Base-by-base conservation (phyloP, 441 rosid genomes). In the Pelargonium australe region DNA sequence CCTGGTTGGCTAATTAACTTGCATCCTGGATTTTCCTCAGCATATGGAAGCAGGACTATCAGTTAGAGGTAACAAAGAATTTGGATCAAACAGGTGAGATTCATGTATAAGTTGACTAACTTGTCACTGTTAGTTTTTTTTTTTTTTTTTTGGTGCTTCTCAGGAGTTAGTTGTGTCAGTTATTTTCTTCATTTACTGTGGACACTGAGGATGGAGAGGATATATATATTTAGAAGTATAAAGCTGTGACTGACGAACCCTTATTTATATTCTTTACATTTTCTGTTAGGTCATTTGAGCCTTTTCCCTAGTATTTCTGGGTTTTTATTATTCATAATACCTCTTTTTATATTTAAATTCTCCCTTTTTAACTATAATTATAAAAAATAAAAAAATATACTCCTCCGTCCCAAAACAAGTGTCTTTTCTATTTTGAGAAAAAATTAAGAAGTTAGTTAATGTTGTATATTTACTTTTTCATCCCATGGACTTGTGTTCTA, bases 11-110 rank as follows among this genome's bases (percentile, higher is more conserved):
- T 67, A 62, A 66, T 63, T 76, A 60, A 65, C 77, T 74, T 70
- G 73, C 72, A 49, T 62, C 66, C 66, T 68, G 70, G 63, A 61
- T 14, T 73, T 72, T 49, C 79, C 43, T 66, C 84, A 95, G 99
- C 92, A 86, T 75, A 75, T 85, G 20, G 99, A 95, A 79, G 89
- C 92, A 14, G 99, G 99, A 11, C 87, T 95, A 40, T 78, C 89
- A 6, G 82, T 95, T 51, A 87, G 94, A 84, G 82, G 73, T 45
- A 85, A 86, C 64, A 91, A 86, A 77, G 96, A 94, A 40, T 86
- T 85, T 76, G 88, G 89, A 81, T 85, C 95, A 68, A 88, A 95
- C 72, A 88, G 97, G 98, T 94, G 83, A 49, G 47, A 19, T 5
- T 2, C n/a, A 57, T 58, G 1, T 70, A 66, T 65, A 37, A 31